phyloP scores from a whole-genome alignment of 805 yeast species.

The Torulaspora franciscae region DNA sequence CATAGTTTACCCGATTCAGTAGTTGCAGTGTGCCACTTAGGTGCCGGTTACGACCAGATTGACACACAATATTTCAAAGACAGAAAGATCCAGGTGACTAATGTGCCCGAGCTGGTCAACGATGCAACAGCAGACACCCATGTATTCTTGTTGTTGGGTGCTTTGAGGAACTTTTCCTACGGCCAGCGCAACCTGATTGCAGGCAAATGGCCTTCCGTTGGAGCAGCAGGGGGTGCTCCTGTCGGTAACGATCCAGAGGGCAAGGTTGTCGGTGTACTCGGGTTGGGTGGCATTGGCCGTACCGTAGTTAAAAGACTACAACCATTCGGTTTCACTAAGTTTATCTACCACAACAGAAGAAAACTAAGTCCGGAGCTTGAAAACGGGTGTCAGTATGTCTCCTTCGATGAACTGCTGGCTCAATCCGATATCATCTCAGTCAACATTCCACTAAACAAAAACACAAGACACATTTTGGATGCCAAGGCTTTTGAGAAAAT shows the following conservation, averaged over 20 bases:
- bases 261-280: conserved; percentile 71
- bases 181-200: conserved; percentile 50
- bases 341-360: conserved; percentile 67
- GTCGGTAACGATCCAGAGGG: conserved; percentile 74
- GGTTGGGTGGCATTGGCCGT: conserved; percentile 89
- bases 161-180: conserved; percentile 60
- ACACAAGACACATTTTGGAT: conserved; percentile 67
- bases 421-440: conserved; percentile 67
- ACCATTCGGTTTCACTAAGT: conserved; percentile 72
- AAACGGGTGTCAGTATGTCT: conserved; percentile 62
- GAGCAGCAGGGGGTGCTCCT: conserved; percentile 57
- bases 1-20: conserved; percentile 50
- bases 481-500: conserved; percentile 55
- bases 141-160: conserved; percentile 55
- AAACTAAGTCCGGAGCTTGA: conserved; percentile 58
- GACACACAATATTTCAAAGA: conserved; percentile 50
- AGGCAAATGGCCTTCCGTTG: conserved; percentile 59
- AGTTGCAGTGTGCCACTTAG: conserved; percentile 53
- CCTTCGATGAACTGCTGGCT: conserved; percentile 61
- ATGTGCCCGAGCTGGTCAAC: conserved; percentile 62
- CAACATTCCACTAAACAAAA: conserved; percentile 68
- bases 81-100: conserved; percentile 57
- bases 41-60: conserved; percentile 76
- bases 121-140: conserved; percentile 71
- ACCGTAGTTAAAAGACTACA: conserved; percentile 64